These are phyloP conservation scores for Trichophyton rubrum DNA, from an alignment of 2,329 filamentous ascomycete genomes.

Conservation along the genomic window DNA sequence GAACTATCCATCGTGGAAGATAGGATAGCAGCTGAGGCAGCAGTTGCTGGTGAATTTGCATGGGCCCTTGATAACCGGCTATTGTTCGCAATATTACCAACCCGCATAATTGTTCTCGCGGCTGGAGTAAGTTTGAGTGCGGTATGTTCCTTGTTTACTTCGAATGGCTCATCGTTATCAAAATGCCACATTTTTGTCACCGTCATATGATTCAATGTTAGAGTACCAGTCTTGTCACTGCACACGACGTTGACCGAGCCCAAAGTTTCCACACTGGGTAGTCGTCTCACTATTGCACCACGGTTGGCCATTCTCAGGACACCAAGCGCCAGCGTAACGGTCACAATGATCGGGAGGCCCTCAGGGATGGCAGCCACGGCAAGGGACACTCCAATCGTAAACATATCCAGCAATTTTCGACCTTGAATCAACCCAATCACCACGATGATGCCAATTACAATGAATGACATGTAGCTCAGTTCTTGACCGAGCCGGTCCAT, in stretches of 20 bases:
- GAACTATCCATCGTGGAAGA: constrained; percentile 61
- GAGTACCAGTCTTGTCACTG: constrained; percentile 92
- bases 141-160: constrained; percentile 43
- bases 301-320: constrained; percentile 93
- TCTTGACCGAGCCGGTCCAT: constrained; percentile 98
- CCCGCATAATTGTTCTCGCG: constrained; percentile 67
- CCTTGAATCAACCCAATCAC: constrained; percentile 82
- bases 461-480: constrained; percentile 91
- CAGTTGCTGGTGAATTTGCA: constrained; percentile 56
- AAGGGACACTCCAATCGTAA: constrained; percentile 92
- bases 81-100: constrained; percentile 96
- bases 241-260: constrained; percentile 99
- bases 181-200: constrained; percentile 95
- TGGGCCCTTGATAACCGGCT: constrained; percentile 63
- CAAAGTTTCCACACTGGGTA: constrained; percentile 93
- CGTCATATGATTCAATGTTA: constrained; percentile 98
- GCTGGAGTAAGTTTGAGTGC: constrained; percentile 54
- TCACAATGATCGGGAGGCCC: constrained; percentile 94
- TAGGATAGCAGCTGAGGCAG: constrained; percentile 64
- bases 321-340: constrained; percentile 84
- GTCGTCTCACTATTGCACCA: constrained; percentile 85
- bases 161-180: constrained; percentile 48
- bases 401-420: constrained; percentile 81
- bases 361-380: constrained; percentile 94
- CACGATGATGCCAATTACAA: constrained; percentile 85